Base-by-base conservation (phyloP, 306 rosid genomes). In the Styphnolobium japonicum region DNA sequence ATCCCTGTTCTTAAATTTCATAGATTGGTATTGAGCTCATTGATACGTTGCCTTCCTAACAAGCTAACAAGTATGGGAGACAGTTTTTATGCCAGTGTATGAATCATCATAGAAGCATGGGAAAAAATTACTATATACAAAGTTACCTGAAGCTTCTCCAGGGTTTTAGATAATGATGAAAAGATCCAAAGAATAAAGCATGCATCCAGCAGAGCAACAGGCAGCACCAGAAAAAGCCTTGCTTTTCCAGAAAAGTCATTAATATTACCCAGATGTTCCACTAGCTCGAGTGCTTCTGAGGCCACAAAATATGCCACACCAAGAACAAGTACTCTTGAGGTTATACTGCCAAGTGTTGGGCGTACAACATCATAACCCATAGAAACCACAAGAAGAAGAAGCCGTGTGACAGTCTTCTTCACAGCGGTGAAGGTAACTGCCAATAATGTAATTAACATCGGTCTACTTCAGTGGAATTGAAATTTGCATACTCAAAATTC, bases 131-230 rank as follows among this genome's bases (percentile, higher is more conserved):
- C 39, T 39, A 65, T 64, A 40, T 42, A 62, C 48, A 82, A 67
- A 75, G 42, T 62, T 82, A 91, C 93, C 96, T 89, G 96, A 89
- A 91, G 96, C 86, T 91, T 91, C 87, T 91, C 93, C 81, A 89
- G 49, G 64, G 93, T 89, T 86, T 89, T 91, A 45, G 93, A 91
- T 78, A 88, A 78, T 0, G 96, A 86, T n/a, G 90, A 86, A 84
- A 91, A 91, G 62, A 86, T 89, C 93, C 96, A 91, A 75, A 91
- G 90, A 81, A 91, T 91, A 76, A 89, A 91, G 82, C 88, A 82
- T 19, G 96, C 91, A 86, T 89, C 93, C 84, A 91, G 77, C 69
- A 91, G 81, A 82, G 91, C 90, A 68, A 91, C 93, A 22, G 91
- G 93, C 10, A 89, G 89, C 85, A 89, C 93, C 75, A 87, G 81